Evolutionary conservation across 2,329 filamentous ascomycete genomes (phyloP), one percentile per base, ranked within the genome.

Genomic region (Metarhizium robertsii): DNA sequence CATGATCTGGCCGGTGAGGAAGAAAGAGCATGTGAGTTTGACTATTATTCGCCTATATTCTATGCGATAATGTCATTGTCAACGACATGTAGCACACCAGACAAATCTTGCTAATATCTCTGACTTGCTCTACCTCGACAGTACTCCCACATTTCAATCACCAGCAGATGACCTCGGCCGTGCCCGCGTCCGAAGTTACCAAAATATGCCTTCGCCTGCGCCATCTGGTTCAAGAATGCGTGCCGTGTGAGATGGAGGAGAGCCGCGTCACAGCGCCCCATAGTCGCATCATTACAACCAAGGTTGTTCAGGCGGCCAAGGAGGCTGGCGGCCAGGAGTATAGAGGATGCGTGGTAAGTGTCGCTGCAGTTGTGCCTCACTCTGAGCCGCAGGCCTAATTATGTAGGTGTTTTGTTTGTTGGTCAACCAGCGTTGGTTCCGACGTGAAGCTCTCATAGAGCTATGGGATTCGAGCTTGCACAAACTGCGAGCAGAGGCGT

Each of bases 401-500:
- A 25, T 42, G 8, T 29, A 74, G 71, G 72, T 95, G 2, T 96
- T 85, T 70, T 87, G 88, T 61, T 75, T 96, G 55, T 79, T 96
- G 3, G 82, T 95, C 49, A 81, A 78, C 62, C 80, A 81, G 68
- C 74, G 75, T 53, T 87, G 84, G 84, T 97, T 96, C 72, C 85
- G 83, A 66, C 83, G 83, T 59, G 92, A 97, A 73, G 84, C 90
- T 2, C 59, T 79, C 32, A 70, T 85, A 6, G 94, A 99, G 76
- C 81, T 97, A 2, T 99, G 92, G 90, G 92, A 99, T 70, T 85
- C 92, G 6, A 87, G 90, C 57, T 77, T 97, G 43, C 90, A 96
- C 68, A 74, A 85, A 46, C 75, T 94, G 42, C 83, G 92, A 34
- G 90, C 90, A 2, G 76, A 81, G 2, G 92, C 94, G 14, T 96